A percentile compares a stretch with the other conserved stretches of the same genome.
phyloP scores from a whole-genome alignment of 768 basidiomycete species.

The Amanita molliuscula region DNA sequence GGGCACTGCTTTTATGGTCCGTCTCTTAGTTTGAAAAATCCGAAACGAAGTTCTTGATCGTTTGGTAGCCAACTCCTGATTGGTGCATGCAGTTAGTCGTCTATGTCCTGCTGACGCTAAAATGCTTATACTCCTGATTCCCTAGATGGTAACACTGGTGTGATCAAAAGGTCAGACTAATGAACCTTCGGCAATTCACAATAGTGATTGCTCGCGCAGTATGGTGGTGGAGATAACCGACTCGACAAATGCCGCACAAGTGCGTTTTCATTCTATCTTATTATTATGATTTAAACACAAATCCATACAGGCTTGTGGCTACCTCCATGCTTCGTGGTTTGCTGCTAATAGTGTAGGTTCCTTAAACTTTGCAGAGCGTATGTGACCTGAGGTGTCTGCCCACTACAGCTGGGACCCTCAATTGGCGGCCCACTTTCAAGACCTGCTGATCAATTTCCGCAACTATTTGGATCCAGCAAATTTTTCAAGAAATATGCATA shows the following conservation, averaged over 20 bases:
- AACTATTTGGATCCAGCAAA: constrained; percentile 21
- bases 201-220: constrained; percentile 14
- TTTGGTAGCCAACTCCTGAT: constrained; percentile 46
- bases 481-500: constrained; percentile 41
- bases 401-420: neutral
- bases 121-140: neutral
- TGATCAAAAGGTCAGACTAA: constrained; percentile 39
- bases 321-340: constrained; percentile 25
- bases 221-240: constrained; percentile 51
- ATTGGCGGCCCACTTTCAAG: neutral
- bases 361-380: neutral
- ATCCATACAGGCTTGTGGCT: constrained; percentile 11
- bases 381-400: neutral
- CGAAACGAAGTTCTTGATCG: neutral
- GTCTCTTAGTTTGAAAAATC: neutral
- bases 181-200: neutral
- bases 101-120: neutral
- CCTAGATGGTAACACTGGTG: constrained; percentile 49
- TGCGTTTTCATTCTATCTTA: neutral
- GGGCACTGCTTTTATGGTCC: constrained; percentile 36
- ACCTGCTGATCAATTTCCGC: constrained; percentile 31
- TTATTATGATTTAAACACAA: neutral
- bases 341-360: constrained; percentile 10
- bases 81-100: constrained; percentile 58
- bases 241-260: constrained; percentile 40